Percentiles rank a stretch among this genome's conserved stretches.
phyloP scores from a whole-genome alignment of 768 basidiomycete species.

The Austroboletus eburneus region DNA sequence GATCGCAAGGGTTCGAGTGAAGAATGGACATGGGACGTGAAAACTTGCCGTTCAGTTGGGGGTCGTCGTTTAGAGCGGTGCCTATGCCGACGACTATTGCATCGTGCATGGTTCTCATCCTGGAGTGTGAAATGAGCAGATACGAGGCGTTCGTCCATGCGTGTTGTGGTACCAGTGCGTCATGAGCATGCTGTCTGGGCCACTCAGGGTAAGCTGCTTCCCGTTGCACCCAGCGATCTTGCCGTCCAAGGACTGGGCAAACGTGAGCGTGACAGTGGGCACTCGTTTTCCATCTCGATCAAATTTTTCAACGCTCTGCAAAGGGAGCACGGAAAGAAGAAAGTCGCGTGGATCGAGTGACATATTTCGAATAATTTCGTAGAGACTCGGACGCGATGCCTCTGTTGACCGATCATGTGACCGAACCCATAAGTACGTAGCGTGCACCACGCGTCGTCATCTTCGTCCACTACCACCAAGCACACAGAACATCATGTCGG shows the following conservation, averaged over 20 bases:
- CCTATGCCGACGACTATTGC: slow-evolving; percentile 89
- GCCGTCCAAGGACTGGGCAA: slow-evolving; percentile 83
- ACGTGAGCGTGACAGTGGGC: slow-evolving; percentile 75
- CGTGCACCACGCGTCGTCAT: background rate
- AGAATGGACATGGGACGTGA: background rate
- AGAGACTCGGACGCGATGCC: background rate
- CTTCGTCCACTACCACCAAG: background rate
- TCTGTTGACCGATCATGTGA: slow-evolving; percentile 10
- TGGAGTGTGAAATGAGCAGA: slow-evolving; percentile 28
- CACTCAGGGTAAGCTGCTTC: slow-evolving; percentile 76
- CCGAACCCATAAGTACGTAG: background rate
- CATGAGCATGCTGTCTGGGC: slow-evolving; percentile 84
- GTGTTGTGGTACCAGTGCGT: slow-evolving; percentile 74
- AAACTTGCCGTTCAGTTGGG: slow-evolving; percentile 82
- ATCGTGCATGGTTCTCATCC: slow-evolving; percentile 91
- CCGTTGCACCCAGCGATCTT: slow-evolving; percentile 79
- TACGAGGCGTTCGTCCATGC: background rate
- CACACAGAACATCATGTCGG: slow-evolving; percentile 53
- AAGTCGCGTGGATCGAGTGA: slow-evolving; percentile 18
- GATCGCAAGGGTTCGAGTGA: background rate
- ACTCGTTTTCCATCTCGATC: slow-evolving; percentile 24
- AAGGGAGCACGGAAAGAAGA: slow-evolving; percentile 27
- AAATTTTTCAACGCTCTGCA: slow-evolving; percentile 6
- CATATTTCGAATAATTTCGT: background rate
- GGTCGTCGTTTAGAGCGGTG: slow-evolving; percentile 88